Base-by-base conservation (phyloP, 306 rosid genomes). In the Prosopis cineraria region DNA sequence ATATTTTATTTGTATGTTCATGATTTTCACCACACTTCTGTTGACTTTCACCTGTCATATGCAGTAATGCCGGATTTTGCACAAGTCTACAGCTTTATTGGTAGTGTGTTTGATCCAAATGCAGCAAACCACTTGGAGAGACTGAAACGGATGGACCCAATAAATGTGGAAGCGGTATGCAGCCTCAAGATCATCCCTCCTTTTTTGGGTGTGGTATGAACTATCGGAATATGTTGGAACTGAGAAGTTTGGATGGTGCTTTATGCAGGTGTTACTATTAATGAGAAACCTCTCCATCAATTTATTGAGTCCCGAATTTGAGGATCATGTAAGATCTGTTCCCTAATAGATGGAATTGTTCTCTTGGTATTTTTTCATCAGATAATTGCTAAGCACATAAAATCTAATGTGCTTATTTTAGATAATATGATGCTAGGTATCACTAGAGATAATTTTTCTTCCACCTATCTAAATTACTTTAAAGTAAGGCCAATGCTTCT, bases 21-120 rank as follows among this genome's bases (percentile, higher is more conserved):
- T 75, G 78, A 25, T 59, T n/a, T 20, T 75, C 66, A 29, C 67
- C 63, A 20, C 34, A 37, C 85, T 80, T 74, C n/a, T 55, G 29
- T 33, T 78, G 62, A 75, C 68, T 68, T 71, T 79, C 25, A 53
- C 66, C 66, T 78, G 45, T 67, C 67, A 3, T 39, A 4, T 88
- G 78, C 98, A 91, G 97, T 84, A 37, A 77, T 88, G 84, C 98
- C 97, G 22, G 97, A 92, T 87, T 92, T 92, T 70, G 89, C 96
- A 59, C 93, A 87, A 83, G 91, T 95, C 74, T 92, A 95, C 79
- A 56, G 81, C 77, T 94, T 92, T 85, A 81, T 94, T 33, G 97
- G 97, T 73, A 90, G 97, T 68, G 95, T 94, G 43, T 94, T 94
- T 66, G 97, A 94, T 80, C 97, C 97, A 37, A 53, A 78, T 82